Base-by-base conservation (phyloP, 306 rosid genomes). In the Vachellia collinsii region DNA sequence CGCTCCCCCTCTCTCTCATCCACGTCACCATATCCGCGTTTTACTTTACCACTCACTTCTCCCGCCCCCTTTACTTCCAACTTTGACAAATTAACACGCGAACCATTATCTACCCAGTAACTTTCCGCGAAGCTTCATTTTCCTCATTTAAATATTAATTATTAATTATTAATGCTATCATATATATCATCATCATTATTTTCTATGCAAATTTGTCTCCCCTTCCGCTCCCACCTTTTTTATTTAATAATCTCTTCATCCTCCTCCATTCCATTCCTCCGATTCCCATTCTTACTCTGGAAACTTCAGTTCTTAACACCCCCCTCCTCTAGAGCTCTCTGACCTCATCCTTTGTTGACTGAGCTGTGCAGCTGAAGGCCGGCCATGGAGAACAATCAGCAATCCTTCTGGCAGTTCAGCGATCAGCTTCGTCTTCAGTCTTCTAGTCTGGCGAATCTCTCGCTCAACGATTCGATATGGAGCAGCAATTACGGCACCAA, bases 381-480 rank as follows among this genome's bases (percentile, higher is more conserved):
- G 8, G 38, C 64, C 48, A 92, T 92, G 96, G 94, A 86, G 82
- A 88, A 80, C 66, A 94, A 76, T 84, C 88, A 89, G 69, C 94
- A 92, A 8, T 88, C 94, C 0, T 94, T 94, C 71, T 91, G 91
- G 88, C 94, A 94, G 44, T 94, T 94, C 86, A 91, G 97, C 74
- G 98, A 94, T 25, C 94, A 92, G 80, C 90, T 94, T 22, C 91
- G 98, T 5, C 59, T 86, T 7, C 98, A 96, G 74, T 75, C 88
- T 0, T 83, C 94, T 5, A 83, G 64, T 48, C 75, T 94, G 17
- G 88, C 92, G 8, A 91, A 87, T 13, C 85, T 92, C 0, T 92
- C 97, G 0, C 78, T 89, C 25, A 94, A 92, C 78, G 97, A 90
- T 72, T 94, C 98, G 6, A 94, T 94, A 23, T 94, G 98, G 98